Base-by-base conservation (phyloP, 106 monocot species). In the Acorus calamus region DNA sequence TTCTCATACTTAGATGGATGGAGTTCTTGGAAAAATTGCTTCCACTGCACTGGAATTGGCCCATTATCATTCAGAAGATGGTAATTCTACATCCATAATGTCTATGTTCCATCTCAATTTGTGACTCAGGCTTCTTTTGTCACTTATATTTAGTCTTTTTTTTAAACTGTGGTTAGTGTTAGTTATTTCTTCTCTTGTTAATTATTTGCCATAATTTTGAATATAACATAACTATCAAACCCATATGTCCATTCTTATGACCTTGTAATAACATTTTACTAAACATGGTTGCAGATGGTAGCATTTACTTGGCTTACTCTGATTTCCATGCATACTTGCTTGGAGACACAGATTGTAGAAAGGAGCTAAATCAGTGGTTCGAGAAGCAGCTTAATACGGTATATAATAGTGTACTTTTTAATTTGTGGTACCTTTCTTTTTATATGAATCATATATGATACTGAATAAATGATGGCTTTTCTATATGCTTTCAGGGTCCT, bases 321-420 rank as follows among this genome's bases (percentile, higher is more conserved):
- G 83, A 99, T 46, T 99, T 99, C 65, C 80, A 78, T 65, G 68
- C 86, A 41, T 99, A 88, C 28, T 45, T 82, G 49, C 55, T 69
- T 75, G 80, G 81, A 67, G 98, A 99, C 76, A 75, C 79, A 63
- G 92, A 82, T 72, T 92, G 88, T 74, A 79, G 79, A 10, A 85
- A 88, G 65, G 92, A 86, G 69, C 75, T 99, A 11, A 92, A 84
- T 63, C 78, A 88, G 46, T 99, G 92, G 92, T 92, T 88, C 71
- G 79, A 72, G 49, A 99, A 99, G 71, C 98, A 99, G 65, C 92
- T 99, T 86, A 85, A 99, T 10, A 83, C 62, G 83, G 96, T 28
- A 28, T 28, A 28, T 28, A 28, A 28, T 28, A 28, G 28, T 28
- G 28, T 28, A 28, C 28, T 28, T 28, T 28, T 1, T 28, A 28